Conservation (phyloP, 106 monocot genomes). For the Allium sativum region DNA sequence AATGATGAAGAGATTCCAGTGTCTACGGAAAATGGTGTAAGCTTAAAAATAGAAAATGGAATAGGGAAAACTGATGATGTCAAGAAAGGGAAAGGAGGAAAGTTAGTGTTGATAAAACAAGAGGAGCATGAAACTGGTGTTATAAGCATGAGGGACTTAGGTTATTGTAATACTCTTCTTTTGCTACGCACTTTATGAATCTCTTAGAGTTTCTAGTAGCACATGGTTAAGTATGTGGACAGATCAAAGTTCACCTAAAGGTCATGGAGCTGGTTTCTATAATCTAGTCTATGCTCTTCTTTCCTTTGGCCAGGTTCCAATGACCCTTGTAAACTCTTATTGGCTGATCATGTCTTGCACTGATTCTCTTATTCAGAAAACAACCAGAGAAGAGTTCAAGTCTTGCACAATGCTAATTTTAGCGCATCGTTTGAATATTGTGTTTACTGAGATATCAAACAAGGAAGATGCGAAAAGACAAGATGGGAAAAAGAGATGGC, state of each 20-base stretch:
- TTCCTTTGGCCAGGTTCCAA: conserved; percentile 76
- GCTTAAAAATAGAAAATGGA: conserved; percentile 13
- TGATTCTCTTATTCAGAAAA: conserved; percentile 96
- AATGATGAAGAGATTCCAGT: conserved; percentile 9
- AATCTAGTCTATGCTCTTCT: conserved; percentile 76
- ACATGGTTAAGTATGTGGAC: conserved; percentile 97
- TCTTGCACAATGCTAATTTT: conserved; percentile 97
- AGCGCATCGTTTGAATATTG: conserved; percentile 71
- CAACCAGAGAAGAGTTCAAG: conserved; percentile 94
- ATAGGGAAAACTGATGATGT: conserved; percentile 16
- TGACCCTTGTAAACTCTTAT: conserved; percentile 72
- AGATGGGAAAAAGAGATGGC: conserved; percentile 51
- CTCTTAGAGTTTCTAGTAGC: conserved; percentile 86
- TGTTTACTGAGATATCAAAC: conserved; percentile 3
- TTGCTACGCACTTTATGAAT: conserved; percentile 71
- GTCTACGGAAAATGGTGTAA: conserved; percentile 33
- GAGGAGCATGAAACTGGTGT: conserved; percentile 98
- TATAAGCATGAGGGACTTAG: conserved; percentile 75
- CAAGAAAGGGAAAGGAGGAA: conserved; percentile 46
- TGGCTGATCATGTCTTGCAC: conserved; percentile 93
- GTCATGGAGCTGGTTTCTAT: conserved; percentile 69
- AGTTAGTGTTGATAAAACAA: conserved; percentile 72
- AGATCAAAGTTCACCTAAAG: conserved; percentile 59
- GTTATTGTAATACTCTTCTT: conserved; percentile 64
- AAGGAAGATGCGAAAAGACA: conserved; percentile 32